Conservation (phyloP, 2,329 filamentous ascomycete species). For the Nemania bipapillata region DNA sequence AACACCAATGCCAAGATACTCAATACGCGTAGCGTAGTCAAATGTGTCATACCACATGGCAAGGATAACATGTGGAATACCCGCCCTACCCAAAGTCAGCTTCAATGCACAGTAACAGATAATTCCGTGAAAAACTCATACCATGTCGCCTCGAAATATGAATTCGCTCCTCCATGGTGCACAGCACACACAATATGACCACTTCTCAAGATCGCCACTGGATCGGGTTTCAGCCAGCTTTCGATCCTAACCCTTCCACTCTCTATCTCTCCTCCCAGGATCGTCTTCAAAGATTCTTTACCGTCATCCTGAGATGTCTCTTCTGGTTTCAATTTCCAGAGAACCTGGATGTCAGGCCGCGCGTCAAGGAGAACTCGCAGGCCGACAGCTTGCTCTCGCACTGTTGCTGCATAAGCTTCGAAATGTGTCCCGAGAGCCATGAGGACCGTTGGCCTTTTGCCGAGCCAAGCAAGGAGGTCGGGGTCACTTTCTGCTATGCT, state of each 20-base stretch:
- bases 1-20: conserved; percentile 36
- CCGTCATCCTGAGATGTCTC: conserved; percentile 30
- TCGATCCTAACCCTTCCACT: conserved; percentile 35
- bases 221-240: conserved; percentile 37
- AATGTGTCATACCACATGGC: conserved; percentile 39
- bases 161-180: conserved; percentile 43
- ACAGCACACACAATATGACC: conserved; percentile 41
- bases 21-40: conserved; percentile 35
- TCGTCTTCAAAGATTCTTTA: conserved; percentile 21
- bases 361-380: conserved; percentile 34
- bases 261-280: no score
- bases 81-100: conserved; percentile 28
- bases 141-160: conserved; percentile 42
- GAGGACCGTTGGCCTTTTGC: conserved; percentile 40
- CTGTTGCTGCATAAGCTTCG: conserved; percentile 32
- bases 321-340: conserved; percentile 39
- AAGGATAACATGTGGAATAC: conserved; percentile 36
- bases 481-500: conserved; percentile 37
- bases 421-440: conserved; percentile 41
- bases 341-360: conserved; percentile 35
- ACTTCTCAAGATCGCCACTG: conserved; percentile 37
- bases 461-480: conserved; percentile 38
- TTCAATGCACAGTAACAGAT: not conserved
- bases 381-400: conserved; percentile 40
- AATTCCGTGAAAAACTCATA: conserved; percentile 21